Base-by-base conservation (phyloP, 495 filamentous ascomycete genomes). In the Daldinia bambusicola region DNA sequence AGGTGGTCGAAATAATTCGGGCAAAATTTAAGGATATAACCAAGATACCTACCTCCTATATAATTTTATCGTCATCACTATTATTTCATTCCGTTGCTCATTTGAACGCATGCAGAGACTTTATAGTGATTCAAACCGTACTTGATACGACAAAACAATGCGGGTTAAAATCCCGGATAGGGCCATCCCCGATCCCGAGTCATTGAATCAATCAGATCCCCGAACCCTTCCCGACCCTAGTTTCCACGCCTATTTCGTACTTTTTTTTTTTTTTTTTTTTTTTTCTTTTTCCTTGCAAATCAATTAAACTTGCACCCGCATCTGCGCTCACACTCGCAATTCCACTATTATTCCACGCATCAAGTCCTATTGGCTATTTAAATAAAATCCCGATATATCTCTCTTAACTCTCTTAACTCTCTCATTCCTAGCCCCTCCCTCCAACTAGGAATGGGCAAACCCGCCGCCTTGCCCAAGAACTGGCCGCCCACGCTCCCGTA, bases 401-500 rank as follows among this genome's bases (percentile, higher is more conserved):
- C n/a, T n/a, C n/a, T n/a, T n/a, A n/a, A n/a, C n/a, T n/a, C n/a
- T n/a, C n/a, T n/a, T n/a, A n/a, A n/a, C n/a, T n/a, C n/a, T n/a
- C n/a, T n/a, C n/a, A n/a, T n/a, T n/a, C 16, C 16, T 16, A 48
- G 16, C 43, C 43, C 34, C 6, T 36, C 34, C 34, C 34, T n/a
- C 6, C 34, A 36, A 2, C 34, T 36, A 4, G 20, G 6, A 32
- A 77, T 78, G 76, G 69, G 69, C 34, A 78, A 73, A 66, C 22
- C 14, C 50, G 55, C 69, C 16, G 10, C 55, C 26, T 26, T 26
- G 34, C 87, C 87, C 1, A 80, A 79, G 69, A 87, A 87, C 74
- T 92, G 90, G 90, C 89, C 90, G 7, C 12, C 76, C 4, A 60
- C 79, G 36, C 67, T 88, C 45, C 74, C 80, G 1, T 92, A 90